Evolutionary conservation across 768 basidiomycete genomes (phyloP).

Genomic region (Pleurotus pulmonarius): DNA sequence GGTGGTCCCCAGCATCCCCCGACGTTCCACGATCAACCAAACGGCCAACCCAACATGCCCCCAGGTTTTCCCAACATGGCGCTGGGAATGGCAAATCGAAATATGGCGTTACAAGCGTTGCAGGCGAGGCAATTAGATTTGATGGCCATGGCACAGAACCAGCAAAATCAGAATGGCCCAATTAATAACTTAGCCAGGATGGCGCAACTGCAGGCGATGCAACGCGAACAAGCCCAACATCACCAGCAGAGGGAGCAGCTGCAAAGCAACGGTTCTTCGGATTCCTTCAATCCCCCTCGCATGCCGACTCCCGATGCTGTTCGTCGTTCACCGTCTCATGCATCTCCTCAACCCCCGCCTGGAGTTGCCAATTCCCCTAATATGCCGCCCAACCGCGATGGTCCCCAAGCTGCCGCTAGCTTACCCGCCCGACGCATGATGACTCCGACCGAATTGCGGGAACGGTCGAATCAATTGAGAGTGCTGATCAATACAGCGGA

Average conservation of each 20-base stretch:
- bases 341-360: conserved; percentile 21
- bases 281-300: conserved; percentile 47
- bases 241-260: conserved; percentile 23
- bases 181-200: conserved; percentile 20
- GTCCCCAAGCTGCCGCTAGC: neutral
- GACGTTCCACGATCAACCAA: conserved; percentile 30
- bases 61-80: conserved; percentile 34
- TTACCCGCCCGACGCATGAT: conserved; percentile 14
- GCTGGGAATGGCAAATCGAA: conserved; percentile 22
- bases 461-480: conserved; percentile 11
- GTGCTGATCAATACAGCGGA: conserved; percentile 16
- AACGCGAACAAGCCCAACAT: conserved; percentile 11
- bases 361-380: conserved; percentile 9
- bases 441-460: conserved; percentile 16
- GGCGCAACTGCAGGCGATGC: conserved; percentile 3
- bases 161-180: conserved; percentile 38
- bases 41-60: conserved; percentile 24
- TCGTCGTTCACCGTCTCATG: conserved; percentile 48
- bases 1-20: conserved; percentile 27
- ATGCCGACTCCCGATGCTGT: conserved; percentile 39
- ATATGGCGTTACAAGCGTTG: conserved; percentile 26
- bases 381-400: conserved; percentile 5
- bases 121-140: conserved; percentile 42
- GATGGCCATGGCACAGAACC: conserved; percentile 40
- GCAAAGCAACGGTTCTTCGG: conserved; percentile 29